Evolutionary conservation across 805 yeast genomes (phyloP).

Genomic region (Ogataea salicorniae): DNA sequence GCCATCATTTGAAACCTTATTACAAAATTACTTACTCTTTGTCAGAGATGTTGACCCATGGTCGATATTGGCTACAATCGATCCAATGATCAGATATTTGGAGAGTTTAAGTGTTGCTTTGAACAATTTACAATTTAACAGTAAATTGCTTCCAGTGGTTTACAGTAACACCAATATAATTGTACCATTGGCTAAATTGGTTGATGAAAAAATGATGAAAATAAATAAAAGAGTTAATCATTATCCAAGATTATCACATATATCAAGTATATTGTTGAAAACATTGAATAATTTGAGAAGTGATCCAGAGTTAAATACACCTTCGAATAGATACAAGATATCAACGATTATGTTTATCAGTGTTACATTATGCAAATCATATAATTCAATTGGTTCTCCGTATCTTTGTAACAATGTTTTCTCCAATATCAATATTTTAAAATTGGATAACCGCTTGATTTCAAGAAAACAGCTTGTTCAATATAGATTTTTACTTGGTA

Average conservation of each 20-base stretch:
- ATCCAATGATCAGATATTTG: conserved; percentile 42
- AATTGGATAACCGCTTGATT: conserved; percentile 37
- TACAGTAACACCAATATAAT: conserved; percentile 33
- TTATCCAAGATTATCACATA: conserved; percentile 40
- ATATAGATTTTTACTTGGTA: conserved; percentile 50
- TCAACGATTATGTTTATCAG: conserved; percentile 45
- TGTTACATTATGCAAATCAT: conserved; percentile 43
- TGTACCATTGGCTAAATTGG: conserved; percentile 41
- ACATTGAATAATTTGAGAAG: conserved; percentile 48
- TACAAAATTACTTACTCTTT: conserved; percentile 38
- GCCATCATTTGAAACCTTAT: conserved; percentile 40
- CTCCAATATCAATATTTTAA: conserved; percentile 51
- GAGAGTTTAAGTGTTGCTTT: conserved; percentile 46
- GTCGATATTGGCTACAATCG: conserved; percentile 51
- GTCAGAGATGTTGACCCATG: conserved; percentile 50
- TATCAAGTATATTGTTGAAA: conserved; percentile 45
- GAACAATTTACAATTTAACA: conserved; percentile 36
- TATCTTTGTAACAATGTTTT: conserved; percentile 57
- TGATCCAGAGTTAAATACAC: conserved; percentile 32
- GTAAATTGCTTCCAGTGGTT: conserved; percentile 34
- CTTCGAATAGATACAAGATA: conserved; percentile 34
- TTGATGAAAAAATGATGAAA: conserved; percentile 38
- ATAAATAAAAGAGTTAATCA: conserved; percentile 27
- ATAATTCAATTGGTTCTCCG: conserved; percentile 50
- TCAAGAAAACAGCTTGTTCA: conserved; percentile 41